Percentiles rank a stretch among this genome's conserved stretches.
Evolutionary conservation across 768 basidiomycete genomes (phyloP).

Genomic region (Asterophora lycoperdoides): DNA sequence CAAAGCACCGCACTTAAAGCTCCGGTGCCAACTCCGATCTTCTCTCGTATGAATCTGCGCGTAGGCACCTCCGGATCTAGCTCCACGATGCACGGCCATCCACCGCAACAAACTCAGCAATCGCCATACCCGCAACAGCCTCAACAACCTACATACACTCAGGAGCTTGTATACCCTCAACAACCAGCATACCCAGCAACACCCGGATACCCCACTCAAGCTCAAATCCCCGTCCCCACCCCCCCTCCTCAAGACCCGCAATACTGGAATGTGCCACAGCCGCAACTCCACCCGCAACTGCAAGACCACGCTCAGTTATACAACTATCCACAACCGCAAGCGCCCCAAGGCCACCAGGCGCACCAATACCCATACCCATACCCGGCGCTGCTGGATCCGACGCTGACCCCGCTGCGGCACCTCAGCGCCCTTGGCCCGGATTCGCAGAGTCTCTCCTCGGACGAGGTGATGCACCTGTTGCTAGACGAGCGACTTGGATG

Average conservation of each 20-base stretch:
- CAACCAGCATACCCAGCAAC: background rate
- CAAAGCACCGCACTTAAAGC: slow-evolving; percentile 5
- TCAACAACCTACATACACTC: background rate
- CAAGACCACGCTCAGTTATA: background rate
- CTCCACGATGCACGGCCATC: background rate
- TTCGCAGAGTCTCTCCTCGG: slow-evolving; percentile 14
- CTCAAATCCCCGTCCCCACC: background rate
- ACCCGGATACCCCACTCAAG: background rate
- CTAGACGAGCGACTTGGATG: slow-evolving; percentile 30
- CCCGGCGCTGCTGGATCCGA: slow-evolving; percentile 18
- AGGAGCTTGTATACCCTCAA: background rate
- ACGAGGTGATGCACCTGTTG: slow-evolving; percentile 27
- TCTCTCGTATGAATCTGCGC: slow-evolving; percentile 3
- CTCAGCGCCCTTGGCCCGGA: slow-evolving; percentile 29
- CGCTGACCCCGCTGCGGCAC: slow-evolving; percentile 30
- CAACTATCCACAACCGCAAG: too few relatives aligned
- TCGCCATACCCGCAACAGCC: background rate
- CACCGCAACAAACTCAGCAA: background rate
- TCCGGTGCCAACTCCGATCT: slow-evolving; percentile 3
- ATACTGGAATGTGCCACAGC: background rate
- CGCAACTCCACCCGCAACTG: background rate
- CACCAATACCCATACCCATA: background rate
- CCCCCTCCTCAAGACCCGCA: too few relatives aligned
- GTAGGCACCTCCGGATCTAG: background rate
- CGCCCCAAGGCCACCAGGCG: too few relatives aligned